Base-by-base conservation (phyloP, 2,329 filamentous ascomycete genomes). In the Tricladium varicosporioides region DNA sequence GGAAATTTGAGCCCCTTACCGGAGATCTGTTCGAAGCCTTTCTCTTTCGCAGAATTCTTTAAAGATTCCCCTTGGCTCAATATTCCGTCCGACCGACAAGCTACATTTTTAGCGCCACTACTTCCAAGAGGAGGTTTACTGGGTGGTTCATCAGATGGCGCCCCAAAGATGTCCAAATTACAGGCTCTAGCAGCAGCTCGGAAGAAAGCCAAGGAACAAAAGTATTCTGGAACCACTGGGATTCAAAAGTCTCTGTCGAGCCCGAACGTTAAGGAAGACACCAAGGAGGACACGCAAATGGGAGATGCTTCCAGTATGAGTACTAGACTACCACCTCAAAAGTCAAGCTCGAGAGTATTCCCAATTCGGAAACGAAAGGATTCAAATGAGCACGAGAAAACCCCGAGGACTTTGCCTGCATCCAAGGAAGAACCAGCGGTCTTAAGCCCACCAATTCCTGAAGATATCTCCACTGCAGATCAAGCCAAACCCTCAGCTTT, bases 131-230 rank as follows among this genome's bases (percentile, higher is more conserved):
- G 86, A 15, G 88, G 91, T 1, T 78, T 99, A 0, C 74, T 96
- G 2, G 95, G 94, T 31, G 95, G 94, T 33, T 82, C 85, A 8
- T 80, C 84, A 1, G 81, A 83, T 48, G 75, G 75, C 11, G 68
- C 76, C n/a, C 80, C 83, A 2, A 94, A 92, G 68, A 80, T 89
- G 73, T 96, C 93, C 5, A 99, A 99, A 68, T 78, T 99, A 47
- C 93, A 96, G 66, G 91, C 91, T 48, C 77, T 99, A 44, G 92
- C 93, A 51, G 91, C 91, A 33, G 88, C 90, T 53, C 82, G 92
- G 27, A 92, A 92, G 71, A 92, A 92, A 72, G 86, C 85, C 13
- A 86, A 85, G 31, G 85, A 87, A 42, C 85, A 82, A 65, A 76
- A 71, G 46, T 57, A 66, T 45, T 54, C 44, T 48, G 54, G 31